A percentile compares a stretch with the other conserved stretches of the same genome.
These are phyloP conservation scores for Grigorovia humatica DNA, from an alignment of 805 yeast species.

Conservation along the genomic window DNA sequence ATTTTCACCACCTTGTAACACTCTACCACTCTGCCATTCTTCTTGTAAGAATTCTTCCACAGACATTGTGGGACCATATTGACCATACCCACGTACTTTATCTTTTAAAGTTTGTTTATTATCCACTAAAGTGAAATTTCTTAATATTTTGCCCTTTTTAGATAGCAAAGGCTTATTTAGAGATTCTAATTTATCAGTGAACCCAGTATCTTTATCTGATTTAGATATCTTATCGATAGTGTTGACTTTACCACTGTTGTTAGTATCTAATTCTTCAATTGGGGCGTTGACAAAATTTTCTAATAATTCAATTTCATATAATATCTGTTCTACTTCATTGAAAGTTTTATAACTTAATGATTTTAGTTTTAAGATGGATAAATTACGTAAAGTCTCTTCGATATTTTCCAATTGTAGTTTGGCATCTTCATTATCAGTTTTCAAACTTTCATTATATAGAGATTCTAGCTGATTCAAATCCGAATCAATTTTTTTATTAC, in stretches of 20 bases:
- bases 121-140: slow-evolving; percentile 72
- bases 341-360: slow-evolving; percentile 45
- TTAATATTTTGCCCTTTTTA: slow-evolving; percentile 64
- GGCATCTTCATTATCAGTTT: slow-evolving; percentile 33
- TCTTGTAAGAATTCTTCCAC: slow-evolving; percentile 85
- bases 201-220: slow-evolving; percentile 34
- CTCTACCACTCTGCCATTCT: slow-evolving; percentile 78
- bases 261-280: not conserved
- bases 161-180: slow-evolving; percentile 45
- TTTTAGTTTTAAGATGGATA: slow-evolving; percentile 47
- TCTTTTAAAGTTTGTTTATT: slow-evolving; percentile 45
- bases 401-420: slow-evolving; percentile 39
- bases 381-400: slow-evolving; percentile 52
- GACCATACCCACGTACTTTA: slow-evolving; percentile 85
- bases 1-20: slow-evolving; percentile 41
- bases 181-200: slow-evolving; percentile 54
- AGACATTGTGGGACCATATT: slow-evolving; percentile 84
- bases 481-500: slow-evolving; percentile 42
- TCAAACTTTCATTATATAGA: slow-evolving; percentile 23
- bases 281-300: slow-evolving; percentile 28
- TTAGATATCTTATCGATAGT: slow-evolving; percentile 1
- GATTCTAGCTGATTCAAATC: slow-evolving; percentile 34
- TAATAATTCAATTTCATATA: slow-evolving; percentile 62
- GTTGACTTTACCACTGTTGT: slow-evolving; percentile 5
- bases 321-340: slow-evolving; percentile 43